Evolutionary conservation across 805 yeast genomes (phyloP).

Genomic region (Dipodascopsis uninucleata): DNA sequence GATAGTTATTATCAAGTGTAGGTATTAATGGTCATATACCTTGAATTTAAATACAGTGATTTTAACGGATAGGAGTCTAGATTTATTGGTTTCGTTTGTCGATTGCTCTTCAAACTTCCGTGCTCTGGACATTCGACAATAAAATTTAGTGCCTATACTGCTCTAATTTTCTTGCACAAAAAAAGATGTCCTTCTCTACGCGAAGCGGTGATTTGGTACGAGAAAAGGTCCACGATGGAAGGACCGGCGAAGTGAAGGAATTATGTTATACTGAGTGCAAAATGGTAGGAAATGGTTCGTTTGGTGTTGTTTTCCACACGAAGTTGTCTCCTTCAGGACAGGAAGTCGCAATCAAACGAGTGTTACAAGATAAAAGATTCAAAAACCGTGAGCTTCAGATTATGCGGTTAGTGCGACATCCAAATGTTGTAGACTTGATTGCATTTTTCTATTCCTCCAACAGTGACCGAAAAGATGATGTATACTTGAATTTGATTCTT

Average conservation of each 20-base stretch:
- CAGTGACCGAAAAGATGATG: conserved; percentile 61
- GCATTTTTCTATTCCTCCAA: conserved; percentile 74
- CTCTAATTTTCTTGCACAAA: too few species aligned
- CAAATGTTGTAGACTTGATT: conserved; percentile 80
- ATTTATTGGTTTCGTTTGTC: too few species aligned
- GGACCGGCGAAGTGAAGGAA: conserved; percentile 56
- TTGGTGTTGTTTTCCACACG: conserved; percentile 95
- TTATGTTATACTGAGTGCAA: conserved; percentile 77
- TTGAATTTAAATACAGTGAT: too few species aligned
- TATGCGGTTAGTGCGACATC: conserved; percentile 84
- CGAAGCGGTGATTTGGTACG: conserved; percentile 20
- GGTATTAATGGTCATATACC: too few species aligned
- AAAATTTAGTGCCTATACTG: too few species aligned
- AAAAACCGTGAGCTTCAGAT: conserved; percentile 95
- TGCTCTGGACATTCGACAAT: too few species aligned
- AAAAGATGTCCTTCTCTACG: too few species aligned
- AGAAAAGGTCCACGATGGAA: conserved; percentile 70
- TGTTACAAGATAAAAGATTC: conserved; percentile 91
- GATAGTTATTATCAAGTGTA: too few species aligned
- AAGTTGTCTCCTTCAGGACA: conserved; percentile 68
- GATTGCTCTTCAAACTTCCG: too few species aligned
- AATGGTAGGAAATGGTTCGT: conserved; percentile 98
- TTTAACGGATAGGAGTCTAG: too few species aligned
- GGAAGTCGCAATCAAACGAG: conserved; percentile 89
- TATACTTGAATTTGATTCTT: conserved; percentile 81